These are phyloP conservation scores for Micromonas pusilla DNA, from an alignment of 139 green algal genomes.

Conservation along the genomic window DNA sequence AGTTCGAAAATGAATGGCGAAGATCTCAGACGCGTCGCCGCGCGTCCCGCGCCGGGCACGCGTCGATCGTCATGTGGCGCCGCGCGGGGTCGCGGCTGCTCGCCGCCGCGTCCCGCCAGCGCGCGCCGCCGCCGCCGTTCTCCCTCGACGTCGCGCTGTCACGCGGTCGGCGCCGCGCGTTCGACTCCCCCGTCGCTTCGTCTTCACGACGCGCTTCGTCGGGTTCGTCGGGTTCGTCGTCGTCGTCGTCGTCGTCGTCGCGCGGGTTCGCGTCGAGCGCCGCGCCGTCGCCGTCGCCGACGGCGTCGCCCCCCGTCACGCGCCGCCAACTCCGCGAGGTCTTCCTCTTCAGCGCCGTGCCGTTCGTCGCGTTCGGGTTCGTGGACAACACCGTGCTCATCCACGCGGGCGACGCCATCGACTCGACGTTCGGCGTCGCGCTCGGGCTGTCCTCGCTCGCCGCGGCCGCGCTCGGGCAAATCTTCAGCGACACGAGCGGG, in stretches of 20 bases:
- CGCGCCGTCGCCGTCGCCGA: too few species aligned
- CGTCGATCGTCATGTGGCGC: neutral
- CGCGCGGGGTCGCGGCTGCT: neutral
- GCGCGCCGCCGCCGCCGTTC: too few species aligned
- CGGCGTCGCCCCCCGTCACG: too few species aligned
- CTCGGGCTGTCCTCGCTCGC: slow-evolving; percentile 41
- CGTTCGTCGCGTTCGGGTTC: slow-evolving; percentile 55
- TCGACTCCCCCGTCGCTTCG: too few species aligned
- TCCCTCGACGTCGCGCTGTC: too few species aligned
- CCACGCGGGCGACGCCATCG: slow-evolving; percentile 60
- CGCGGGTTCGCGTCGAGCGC: too few species aligned
- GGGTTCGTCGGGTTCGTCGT: too few species aligned
- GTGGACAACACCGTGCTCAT: slow-evolving; percentile 58
- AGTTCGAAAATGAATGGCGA: too few species aligned
- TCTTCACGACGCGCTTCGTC: too few species aligned
- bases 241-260: too few species aligned
- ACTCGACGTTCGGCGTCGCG: slow-evolving; percentile 37
- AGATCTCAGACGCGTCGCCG: too few species aligned
- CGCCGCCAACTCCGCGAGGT: slow-evolving; percentile 17
- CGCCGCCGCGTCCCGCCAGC: neutral
- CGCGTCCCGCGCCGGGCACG: neutral
- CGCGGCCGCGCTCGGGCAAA: slow-evolving; percentile 43
- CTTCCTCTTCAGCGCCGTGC: slow-evolving; percentile 31
- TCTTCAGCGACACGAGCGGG: slow-evolving; percentile 43
- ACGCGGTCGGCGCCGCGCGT: too few species aligned